phyloP scores from a whole-genome alignment of 352 stramenopile genomes.

The Saprolegnia diclina region DNA sequence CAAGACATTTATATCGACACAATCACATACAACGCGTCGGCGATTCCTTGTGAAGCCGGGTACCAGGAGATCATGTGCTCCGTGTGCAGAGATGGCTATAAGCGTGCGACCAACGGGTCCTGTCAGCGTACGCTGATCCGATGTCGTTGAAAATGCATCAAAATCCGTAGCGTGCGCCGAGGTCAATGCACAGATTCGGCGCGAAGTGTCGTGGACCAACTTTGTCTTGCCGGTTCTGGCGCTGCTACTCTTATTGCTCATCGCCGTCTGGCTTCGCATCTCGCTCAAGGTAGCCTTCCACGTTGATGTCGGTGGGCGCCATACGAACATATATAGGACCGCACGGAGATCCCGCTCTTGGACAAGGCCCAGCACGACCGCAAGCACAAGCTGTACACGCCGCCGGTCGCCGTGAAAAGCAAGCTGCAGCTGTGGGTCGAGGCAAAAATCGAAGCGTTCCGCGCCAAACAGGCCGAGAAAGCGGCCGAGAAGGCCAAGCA shows the following conservation, averaged over 20 bases:
- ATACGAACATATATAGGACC: slow-evolving; percentile 11
- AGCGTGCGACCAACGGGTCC: slow-evolving; percentile 38
- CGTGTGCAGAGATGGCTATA: slow-evolving; percentile 50
- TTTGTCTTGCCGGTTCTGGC: slow-evolving; percentile 49
- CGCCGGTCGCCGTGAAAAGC: slow-evolving; percentile 18
- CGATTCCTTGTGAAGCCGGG: slow-evolving; percentile 31
- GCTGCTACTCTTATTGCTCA: neutral
- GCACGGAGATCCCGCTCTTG: slow-evolving; percentile 2
- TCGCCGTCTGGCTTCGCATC: slow-evolving; percentile 17
- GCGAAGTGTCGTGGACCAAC: slow-evolving; percentile 7
- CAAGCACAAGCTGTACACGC: slow-evolving; percentile 7
- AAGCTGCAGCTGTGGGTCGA: slow-evolving; percentile 32
- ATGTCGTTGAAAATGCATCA: neutral
- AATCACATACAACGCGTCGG: slow-evolving; percentile 23
- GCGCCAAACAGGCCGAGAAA: slow-evolving; percentile 21
- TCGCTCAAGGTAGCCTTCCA: slow-evolving; percentile 36
- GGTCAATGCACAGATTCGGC: slow-evolving; percentile 39
- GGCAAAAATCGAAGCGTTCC: slow-evolving; percentile 31
- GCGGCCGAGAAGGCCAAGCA: slow-evolving; percentile 30
- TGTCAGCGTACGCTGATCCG: slow-evolving; percentile 47
- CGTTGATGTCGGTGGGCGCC: too few relatives aligned
- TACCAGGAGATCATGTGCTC: slow-evolving; percentile 36
- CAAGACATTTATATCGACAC: slow-evolving; percentile 44
- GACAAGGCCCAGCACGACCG: slow-evolving; percentile 13
- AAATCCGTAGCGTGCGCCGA: slow-evolving; percentile 37